Base-by-base conservation (phyloP, 2,329 filamentous ascomycete species). In the Aotearoamyces nothofagi region DNA sequence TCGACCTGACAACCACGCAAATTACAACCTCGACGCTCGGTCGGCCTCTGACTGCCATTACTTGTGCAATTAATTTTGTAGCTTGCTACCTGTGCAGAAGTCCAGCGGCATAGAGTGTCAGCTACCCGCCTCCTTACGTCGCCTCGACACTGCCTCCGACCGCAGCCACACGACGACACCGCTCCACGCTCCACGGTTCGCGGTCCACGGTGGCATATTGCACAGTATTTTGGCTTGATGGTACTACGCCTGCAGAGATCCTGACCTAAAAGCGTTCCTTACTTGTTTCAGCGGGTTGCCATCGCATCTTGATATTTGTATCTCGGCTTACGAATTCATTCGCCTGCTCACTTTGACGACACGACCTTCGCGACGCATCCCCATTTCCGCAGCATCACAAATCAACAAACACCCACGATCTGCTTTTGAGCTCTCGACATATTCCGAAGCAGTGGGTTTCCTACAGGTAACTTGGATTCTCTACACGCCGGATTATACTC, bases 31-130 rank as follows among this genome's bases (percentile, higher is more conserved):
- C n/a, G n/a, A n/a, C n/a, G n/a, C n/a, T n/a, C n/a, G n/a, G n/a
- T n/a, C n/a, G n/a, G n/a, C n/a, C n/a, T 20, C 19, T 7, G 19
- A 20, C 19, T 20, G 19, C 19, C 19, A 7, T 7, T n/a, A n/a
- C 19, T n/a, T 20, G 8, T 7, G 19, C n/a, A n/a, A 7, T 20
- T 20, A 7, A 7, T 20, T 7, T n/a, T 20, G 19, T 7, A n/a
- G 19, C 19, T n/a, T 7, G 7, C 19, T 20, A 8, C 19, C 8
- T 7, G 19, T n/a, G 8, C n/a, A n/a, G n/a, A 20, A 20, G 7
- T 20, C 19, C 19, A 20, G n/a, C 8, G 19, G n/a, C 19, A 7
- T n/a, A 20, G n/a, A 20, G 7, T 20, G n/a, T 59, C 35, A 59
- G 33, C 44, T 31, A 32, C 44, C 28, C n/a, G 36, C 29, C 22